A percentile compares a stretch with the other conserved stretches of the same genome.
Evolutionary conservation across 306 rosid genomes (phyloP).

Genomic region (Quercus berberidifolia): DNA sequence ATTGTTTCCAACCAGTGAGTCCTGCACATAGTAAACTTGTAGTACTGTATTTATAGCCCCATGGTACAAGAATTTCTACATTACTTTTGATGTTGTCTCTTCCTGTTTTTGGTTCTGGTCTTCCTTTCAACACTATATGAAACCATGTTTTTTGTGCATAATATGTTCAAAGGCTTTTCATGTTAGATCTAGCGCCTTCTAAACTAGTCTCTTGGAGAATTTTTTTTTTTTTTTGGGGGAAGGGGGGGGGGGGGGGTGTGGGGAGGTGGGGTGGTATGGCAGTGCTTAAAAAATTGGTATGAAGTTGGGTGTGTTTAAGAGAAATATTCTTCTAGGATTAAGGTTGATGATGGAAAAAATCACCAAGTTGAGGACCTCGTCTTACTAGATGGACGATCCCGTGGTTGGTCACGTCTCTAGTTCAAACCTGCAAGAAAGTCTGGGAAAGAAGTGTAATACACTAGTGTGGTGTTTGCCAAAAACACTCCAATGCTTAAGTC

Average conservation of each 20-base stretch:
- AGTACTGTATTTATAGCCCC: too few relatives aligned
- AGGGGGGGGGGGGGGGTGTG: too few relatives aligned
- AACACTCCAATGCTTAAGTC: too few relatives aligned
- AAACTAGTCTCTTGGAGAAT: too few relatives aligned
- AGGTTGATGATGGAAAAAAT: neutral
- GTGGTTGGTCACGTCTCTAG: accelerated
- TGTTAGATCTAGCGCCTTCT: neutral
- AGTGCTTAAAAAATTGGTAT: neutral
- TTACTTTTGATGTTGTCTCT: neutral
- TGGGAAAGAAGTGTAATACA: too few relatives aligned
- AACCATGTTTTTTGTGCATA: neutral
- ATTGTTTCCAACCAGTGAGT: neutral
- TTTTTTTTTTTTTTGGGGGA: too few relatives aligned
- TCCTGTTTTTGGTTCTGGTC: neutral
- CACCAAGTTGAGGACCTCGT: too few relatives aligned
- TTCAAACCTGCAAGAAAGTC: too few relatives aligned
- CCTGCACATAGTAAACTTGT: too few relatives aligned
- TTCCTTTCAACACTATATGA: neutral
- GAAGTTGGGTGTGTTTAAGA: neutral
- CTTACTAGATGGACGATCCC: too few relatives aligned
- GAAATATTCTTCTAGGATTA: neutral
- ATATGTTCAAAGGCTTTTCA: neutral
- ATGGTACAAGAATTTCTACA: neutral
- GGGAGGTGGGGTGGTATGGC: neutral
- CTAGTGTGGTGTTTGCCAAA: too few relatives aligned